Percentiles rank a stretch among this genome's conserved stretches.
These are phyloP conservation scores for Cladophialophora carrionii DNA, from an alignment of 2,329 filamentous ascomycete genomes.

Conservation along the genomic window DNA sequence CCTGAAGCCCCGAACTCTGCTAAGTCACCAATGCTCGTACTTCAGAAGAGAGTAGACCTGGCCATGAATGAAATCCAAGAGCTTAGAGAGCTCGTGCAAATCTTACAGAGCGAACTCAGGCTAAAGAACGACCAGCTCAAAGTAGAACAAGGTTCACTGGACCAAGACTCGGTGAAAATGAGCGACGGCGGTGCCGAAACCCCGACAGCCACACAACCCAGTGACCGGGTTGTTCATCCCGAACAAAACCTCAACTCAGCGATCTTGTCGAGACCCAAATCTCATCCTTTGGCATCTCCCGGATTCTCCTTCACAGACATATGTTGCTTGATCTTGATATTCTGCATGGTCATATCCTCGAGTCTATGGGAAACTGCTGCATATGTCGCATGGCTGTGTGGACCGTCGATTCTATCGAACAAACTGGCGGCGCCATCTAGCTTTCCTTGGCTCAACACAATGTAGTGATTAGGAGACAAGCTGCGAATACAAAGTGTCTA, in stretches of 20 bases:
- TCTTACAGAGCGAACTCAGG: conserved; percentile 27
- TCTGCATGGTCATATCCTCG: background rate
- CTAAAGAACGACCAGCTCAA: conserved; percentile 17
- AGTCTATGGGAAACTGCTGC: background rate
- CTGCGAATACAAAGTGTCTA: background rate
- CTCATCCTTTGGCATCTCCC: background rate
- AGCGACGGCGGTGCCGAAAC: background rate
- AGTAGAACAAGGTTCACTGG: background rate
- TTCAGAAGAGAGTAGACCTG: conserved; percentile 34
- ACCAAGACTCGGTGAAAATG: background rate
- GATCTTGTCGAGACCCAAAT: background rate
- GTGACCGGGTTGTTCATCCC: background rate
- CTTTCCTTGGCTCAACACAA: background rate
- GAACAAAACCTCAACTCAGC: background rate
- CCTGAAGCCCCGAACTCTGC: conserved; percentile 31
- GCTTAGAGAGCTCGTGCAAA: conserved; percentile 29
- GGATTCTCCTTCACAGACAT: background rate
- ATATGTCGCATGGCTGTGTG: background rate
- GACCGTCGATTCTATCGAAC: background rate
- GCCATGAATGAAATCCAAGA: conserved; percentile 36
- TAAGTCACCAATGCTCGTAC: conserved; percentile 34
- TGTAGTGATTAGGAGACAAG: background rate
- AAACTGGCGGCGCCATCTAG: background rate
- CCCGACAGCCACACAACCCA: background rate
- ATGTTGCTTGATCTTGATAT: conserved; percentile 3